These are phyloP conservation scores for Pelargonium citronellum DNA, from an alignment of 441 rosid species.

Conservation along the genomic window DNA sequence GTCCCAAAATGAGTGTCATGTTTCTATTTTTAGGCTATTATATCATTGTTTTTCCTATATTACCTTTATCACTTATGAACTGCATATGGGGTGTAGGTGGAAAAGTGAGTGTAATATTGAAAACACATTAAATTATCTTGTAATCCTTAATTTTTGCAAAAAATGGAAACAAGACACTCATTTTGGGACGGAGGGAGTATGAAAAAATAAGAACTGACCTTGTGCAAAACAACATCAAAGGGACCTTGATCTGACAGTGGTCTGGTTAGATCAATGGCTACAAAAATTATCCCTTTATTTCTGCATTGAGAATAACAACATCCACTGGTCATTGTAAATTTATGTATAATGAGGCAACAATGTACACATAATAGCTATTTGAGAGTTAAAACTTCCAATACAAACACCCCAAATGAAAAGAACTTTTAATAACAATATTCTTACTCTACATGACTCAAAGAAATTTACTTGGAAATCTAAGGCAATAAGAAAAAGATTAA, in stretches of 20 bases:
- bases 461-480: not conserved
- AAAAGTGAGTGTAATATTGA: too few species aligned
- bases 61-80: too few species aligned
- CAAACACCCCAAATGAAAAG: not conserved
- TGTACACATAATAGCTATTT: constrained; percentile 6
- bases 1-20: too few species aligned
- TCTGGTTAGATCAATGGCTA: constrained; percentile 56
- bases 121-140: too few species aligned
- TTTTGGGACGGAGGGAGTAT: too few species aligned
- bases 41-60: too few species aligned
- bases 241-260: constrained; percentile 90
- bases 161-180: too few species aligned
- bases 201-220: too few species aligned
- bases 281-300: constrained; percentile 59
- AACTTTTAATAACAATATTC: not conserved
- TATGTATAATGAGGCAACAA: constrained; percentile 2
- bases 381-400: constrained; percentile 8
- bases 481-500: not conserved
- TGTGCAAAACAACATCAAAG: constrained; percentile 67
- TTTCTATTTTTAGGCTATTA: too few species aligned
- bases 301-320: constrained; percentile 21
- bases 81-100: too few species aligned
- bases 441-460: not conserved
- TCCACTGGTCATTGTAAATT: constrained; percentile 1
- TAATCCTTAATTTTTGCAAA: too few species aligned